Conservation (phyloP, 1,139 yeast genomes). For the Sugiyamaella novakii region DNA sequence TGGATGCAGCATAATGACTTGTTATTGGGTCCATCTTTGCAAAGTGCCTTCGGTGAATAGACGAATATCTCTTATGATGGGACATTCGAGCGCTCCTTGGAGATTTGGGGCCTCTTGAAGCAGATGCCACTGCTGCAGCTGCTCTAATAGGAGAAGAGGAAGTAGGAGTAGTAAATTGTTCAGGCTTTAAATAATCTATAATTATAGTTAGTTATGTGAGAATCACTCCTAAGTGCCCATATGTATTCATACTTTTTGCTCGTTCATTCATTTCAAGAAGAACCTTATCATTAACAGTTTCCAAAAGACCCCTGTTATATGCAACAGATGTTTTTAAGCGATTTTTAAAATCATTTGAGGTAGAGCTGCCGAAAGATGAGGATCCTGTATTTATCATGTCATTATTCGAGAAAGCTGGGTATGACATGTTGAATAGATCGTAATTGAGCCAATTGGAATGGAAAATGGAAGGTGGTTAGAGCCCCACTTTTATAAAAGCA, state of each 20-base stretch:
- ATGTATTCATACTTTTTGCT: slow-evolving; percentile 32
- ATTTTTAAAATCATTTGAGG: slow-evolving; percentile 1
- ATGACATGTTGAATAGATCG: too few relatives aligned
- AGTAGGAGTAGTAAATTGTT: slow-evolving; percentile 3
- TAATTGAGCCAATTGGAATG: too few relatives aligned
- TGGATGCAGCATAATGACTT: slow-evolving; percentile 31
- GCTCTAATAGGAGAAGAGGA: slow-evolving; percentile 15
- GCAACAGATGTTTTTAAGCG: slow-evolving; percentile 34
- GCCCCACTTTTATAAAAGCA: too few relatives aligned
- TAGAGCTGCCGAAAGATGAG: not conserved
- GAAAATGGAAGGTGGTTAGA: too few relatives aligned
- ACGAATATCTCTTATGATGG: slow-evolving; percentile 34
- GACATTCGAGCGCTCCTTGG: slow-evolving; percentile 23
- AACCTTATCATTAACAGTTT: slow-evolving; percentile 41
- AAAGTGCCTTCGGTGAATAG: slow-evolving; percentile 36
- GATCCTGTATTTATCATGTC: not conserved
- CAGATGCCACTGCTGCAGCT: slow-evolving; percentile 28
- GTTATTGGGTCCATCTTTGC: slow-evolving; percentile 38
- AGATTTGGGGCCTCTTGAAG: slow-evolving; percentile 24
- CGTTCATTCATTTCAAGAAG: slow-evolving; percentile 42
- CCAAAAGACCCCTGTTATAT: slow-evolving; percentile 36
- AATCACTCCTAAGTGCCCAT: too few relatives aligned
- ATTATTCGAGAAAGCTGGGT: slow-evolving; percentile 1
- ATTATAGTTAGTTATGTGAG: not conserved
- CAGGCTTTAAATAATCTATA: slow-evolving; percentile 9